Base-by-base conservation (phyloP, 75 land plant genomes). In the Azolla pinnata region DNA sequence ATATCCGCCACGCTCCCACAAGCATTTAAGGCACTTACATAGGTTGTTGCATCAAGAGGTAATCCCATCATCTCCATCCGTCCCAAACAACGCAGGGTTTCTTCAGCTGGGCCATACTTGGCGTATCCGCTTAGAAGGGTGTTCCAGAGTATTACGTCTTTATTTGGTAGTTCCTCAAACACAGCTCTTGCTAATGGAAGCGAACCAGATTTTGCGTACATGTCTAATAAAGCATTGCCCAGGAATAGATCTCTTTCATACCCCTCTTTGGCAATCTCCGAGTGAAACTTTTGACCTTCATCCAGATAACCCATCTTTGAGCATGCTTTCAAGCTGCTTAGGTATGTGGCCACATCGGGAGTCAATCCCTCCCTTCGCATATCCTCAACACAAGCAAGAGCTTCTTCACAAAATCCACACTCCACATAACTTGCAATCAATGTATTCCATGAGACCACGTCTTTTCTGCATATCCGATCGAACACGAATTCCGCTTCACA, bases 371-470 rank as follows among this genome's bases (percentile, higher is more conserved):
- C 20, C 4, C 18, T 1, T 0, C 72, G 63, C 86, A 83, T 83
- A 46, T 73, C 73, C 14, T 60, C 48, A 33, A 75, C 76, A 40
- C 72, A 33, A n/a, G 64, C 33, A 28, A 79, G 56, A 2, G 79
- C 79, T 40, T 79, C 35, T 48, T 1, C 31, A 18, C 65, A 82
- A 65, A 57, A 48, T 21, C 85, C 86, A 66, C 77, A 57, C 24
- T 78, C n/a, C 0, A 66, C 79, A 70, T 67, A 80, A 42, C 77
- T 70, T 4, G 83, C 73, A 10, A 83, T 67, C 59, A 83, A 44
- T 0, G 83, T 72, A 62, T 73, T 80, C 86, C 86, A 80, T n/a
- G 77, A 70, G 29, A 83, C 80, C 33, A 74, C 75, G 62, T 80
- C 83, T 49, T 67, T 71, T 29, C 60, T 54, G 0, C 35, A 55